Conservation (phyloP, 768 basidiomycete genomes). For the Auriscalpium microsporum region DNA sequence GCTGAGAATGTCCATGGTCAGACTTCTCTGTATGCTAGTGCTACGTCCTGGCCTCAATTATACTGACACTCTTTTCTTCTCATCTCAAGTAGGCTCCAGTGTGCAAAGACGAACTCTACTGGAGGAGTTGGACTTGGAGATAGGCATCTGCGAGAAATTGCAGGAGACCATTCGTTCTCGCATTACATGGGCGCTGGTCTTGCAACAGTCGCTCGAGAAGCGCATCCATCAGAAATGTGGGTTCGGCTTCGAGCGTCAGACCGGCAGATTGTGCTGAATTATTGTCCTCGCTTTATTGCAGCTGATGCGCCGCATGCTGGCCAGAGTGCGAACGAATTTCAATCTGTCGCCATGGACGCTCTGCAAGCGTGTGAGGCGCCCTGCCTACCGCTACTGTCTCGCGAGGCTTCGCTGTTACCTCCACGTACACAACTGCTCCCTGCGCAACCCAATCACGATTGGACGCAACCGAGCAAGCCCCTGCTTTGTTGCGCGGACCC, state of each 20-base stretch:
- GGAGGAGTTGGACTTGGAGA: conserved; percentile 37
- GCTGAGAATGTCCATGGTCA: not conserved
- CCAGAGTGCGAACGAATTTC: conserved; percentile 20
- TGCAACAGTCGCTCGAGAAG: conserved; percentile 28
- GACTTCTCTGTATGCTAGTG: not conserved
- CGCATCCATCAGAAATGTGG: not conserved
- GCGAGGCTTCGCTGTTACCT: conserved; percentile 18
- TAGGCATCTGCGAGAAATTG: conserved; percentile 34
- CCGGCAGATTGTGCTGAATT: not conserved
- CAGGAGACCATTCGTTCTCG: conserved; percentile 35
- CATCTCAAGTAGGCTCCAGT: not conserved
- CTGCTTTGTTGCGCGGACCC: not conserved
- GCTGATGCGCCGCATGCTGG: no score
- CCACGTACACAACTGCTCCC: conserved; percentile 15
- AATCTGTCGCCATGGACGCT: conserved; percentile 34
- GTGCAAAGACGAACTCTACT: conserved; percentile 18
- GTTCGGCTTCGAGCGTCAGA: no score
- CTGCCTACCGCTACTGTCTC: conserved; percentile 29
- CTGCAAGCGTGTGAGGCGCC: conserved; percentile 33
- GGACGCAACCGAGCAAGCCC: no score
- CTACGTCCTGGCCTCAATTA: not conserved
- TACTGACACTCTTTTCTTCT: not conserved
- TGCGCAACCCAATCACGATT: no score
- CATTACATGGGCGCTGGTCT: conserved; percentile 37
- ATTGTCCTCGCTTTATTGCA: not conserved